Evolutionary conservation across 2,329 filamentous ascomycete species (phyloP), one percentile per base, ranked within the genome.

Genomic region (Fusarium continuum): DNA sequence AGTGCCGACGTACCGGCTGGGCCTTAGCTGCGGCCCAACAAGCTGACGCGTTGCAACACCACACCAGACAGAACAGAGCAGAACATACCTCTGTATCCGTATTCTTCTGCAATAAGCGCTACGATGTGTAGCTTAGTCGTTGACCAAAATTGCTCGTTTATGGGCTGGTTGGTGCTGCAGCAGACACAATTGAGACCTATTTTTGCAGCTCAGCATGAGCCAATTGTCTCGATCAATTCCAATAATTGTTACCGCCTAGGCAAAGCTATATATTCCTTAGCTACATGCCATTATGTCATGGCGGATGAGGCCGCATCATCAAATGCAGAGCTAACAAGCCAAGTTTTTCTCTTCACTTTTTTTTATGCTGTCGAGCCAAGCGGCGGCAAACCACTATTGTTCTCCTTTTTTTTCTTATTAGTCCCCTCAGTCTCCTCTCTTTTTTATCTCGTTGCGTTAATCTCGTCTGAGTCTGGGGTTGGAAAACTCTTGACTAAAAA

Each of bases 1-100:
- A 22, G 49, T 68, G 68, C 68, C 63, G 68, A 28, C 43, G 48
- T 64, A 64, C 68, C 67, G 64, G 43, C 60, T 67, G 49, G 61
- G 65, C 45, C 55, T 45, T 25, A 40, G 44, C 65, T 65, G 68
- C 60, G 57, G 65, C 57, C 55, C 60, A 70, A 53, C 53, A 26
- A 55, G 68, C 64, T 70, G 67, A 70, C 67, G 67, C 67, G 67
- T 70, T 62, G 40, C 49, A 41, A 32, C 53, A 43, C 61, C 40
- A 47, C 29, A 29, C 25, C 16, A 31, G 17, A 40, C 34, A 39
- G 29, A 26, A 38, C n/a, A n/a, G n/a, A n/a, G n/a, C n/a, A n/a
- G n/a, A n/a, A n/a, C n/a, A n/a, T n/a, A n/a, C n/a, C n/a, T n/a
- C n/a, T n/a, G n/a, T n/a, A n/a, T n/a, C n/a, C n/a, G n/a, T n/a